phyloP scores from a whole-genome alignment of 2,329 filamentous ascomycete species.

The Aspergillus calidoustus region DNA sequence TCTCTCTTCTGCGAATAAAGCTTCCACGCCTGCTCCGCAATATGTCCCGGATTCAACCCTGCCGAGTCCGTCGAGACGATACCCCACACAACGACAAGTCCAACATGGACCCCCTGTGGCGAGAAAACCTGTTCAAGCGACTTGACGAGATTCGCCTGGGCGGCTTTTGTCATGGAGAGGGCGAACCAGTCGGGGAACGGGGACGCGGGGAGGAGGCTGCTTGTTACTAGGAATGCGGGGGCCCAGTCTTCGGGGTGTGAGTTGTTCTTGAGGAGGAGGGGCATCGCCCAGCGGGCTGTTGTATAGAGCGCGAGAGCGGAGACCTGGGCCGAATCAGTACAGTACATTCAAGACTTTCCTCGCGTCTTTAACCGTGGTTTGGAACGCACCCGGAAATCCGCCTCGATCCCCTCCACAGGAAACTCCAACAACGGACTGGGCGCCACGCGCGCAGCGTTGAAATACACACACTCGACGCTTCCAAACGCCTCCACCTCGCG shows the following conservation, averaged over 20 bases:
- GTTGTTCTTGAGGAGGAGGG: background rate
- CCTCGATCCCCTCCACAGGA: background rate
- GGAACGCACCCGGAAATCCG: slow-evolving; percentile 1
- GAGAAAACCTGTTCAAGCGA: slow-evolving; percentile 1
- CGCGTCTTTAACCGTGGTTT: too few species aligned
- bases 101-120: background rate
- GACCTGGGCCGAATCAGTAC: background rate
- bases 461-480: slow-evolving; percentile 14
- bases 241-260: background rate
- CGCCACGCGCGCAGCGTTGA: slow-evolving; percentile 9
- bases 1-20: background rate
- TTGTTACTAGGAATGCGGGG: slow-evolving; percentile 3
- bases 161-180: slow-evolving; percentile 8
- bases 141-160: slow-evolving; percentile 9
- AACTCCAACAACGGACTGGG: slow-evolving; percentile 7
- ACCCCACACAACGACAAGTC: background rate
- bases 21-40: slow-evolving; percentile 11
- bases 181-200: slow-evolving; percentile 6
- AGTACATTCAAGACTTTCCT: too few species aligned
- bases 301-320: background rate
- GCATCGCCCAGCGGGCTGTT: background rate
- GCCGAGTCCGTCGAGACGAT: background rate
- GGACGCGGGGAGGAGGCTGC: slow-evolving; percentile 3
- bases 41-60: background rate
- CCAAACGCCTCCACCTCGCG: background rate